Base-by-base conservation (phyloP, 2,329 filamentous ascomycete species). In the Fusarium kyushuense region DNA sequence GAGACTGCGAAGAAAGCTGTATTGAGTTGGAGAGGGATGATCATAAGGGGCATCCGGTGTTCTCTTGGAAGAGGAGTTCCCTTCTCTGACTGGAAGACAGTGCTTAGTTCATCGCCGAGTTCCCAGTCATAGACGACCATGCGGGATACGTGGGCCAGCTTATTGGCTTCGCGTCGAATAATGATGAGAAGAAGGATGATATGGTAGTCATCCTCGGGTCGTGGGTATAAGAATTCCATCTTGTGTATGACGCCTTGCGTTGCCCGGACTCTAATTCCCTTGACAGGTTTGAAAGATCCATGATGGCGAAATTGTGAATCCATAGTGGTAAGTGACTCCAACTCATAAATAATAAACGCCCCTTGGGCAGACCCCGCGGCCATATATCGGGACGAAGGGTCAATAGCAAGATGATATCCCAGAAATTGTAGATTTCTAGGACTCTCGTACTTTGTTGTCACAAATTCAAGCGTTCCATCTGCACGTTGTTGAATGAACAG, bases 191-290 rank as follows among this genome's bases (percentile, higher is more conserved):
- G 81, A 5, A 98, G 83, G n/a, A 96, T 90, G 42, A 96, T 87
- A 71, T 90, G 89, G 54, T 89, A 83, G 12, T 88, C 84, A 63
- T 94, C 89, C 54, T 88, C 85, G 1, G 85, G 79, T 12, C 84
- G 84, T 10, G 94, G 92, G 61, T 91, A 88, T 4, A 99, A 83
- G 68, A 98, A 99, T 23, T 94, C 91, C 84, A 97, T 90, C 71
- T 93, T 92, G 72, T 95, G 84, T 56, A 98, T 92, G n/a, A 90
- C 84, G 1, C 92, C 94, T 10, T 89, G 86, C 10, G 93, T 82
- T 12, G 77, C 68, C 12, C 84, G 82, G 19, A 82, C 74, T 19
- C 79, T 74, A 38, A 72, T 76, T 1, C 76, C 78, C 62, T 83
- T 83, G 58, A 97, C 85, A 3, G 91, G 91, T 12, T 83, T 77